Percentiles rank a stretch among this genome's conserved stretches.
Conservation (phyloP, 371 early-diverging fungal genomes). For the Mucor circinelloides region DNA sequence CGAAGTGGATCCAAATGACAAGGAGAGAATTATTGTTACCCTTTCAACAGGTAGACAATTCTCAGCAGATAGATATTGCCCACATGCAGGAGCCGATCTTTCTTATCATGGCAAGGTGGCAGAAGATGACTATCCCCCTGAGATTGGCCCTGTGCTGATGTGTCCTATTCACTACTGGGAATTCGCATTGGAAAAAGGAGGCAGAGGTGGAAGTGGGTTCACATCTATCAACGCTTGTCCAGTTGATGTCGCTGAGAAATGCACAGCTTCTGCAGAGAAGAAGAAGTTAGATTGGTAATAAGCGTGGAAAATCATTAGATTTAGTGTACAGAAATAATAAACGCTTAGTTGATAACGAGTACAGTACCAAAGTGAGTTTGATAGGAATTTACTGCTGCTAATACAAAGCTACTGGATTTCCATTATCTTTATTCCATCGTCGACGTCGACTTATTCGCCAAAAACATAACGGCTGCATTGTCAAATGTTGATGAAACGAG, state of each 20-base stretch:
- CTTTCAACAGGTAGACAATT: constrained; percentile 43
- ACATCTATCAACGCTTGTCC: constrained; percentile 49
- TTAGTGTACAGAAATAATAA: background rate
- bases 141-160: constrained; percentile 48
- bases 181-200: constrained; percentile 45
- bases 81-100: constrained; percentile 56
- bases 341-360: too few relatives aligned
- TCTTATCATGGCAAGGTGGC: constrained; percentile 40
- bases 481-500: too few relatives aligned
- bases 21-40: constrained; percentile 45
- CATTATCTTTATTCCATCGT: too few relatives aligned
- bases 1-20: constrained; percentile 40
- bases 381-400: too few relatives aligned
- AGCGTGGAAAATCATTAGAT: background rate
- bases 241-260: constrained; percentile 10
- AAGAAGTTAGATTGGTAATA: constrained; percentile 14
- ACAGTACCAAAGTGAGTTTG: too few relatives aligned
- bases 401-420: too few relatives aligned
- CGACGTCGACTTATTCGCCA: too few relatives aligned
- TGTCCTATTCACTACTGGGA: constrained; percentile 56
- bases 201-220: constrained; percentile 34
- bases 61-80: constrained; percentile 52
- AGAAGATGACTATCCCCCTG: constrained; percentile 49
- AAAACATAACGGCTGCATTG: too few relatives aligned
- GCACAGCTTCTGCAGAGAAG: background rate